Conservation (phyloP, 1,139 yeast species). For the Kodamaea anthophila region DNA sequence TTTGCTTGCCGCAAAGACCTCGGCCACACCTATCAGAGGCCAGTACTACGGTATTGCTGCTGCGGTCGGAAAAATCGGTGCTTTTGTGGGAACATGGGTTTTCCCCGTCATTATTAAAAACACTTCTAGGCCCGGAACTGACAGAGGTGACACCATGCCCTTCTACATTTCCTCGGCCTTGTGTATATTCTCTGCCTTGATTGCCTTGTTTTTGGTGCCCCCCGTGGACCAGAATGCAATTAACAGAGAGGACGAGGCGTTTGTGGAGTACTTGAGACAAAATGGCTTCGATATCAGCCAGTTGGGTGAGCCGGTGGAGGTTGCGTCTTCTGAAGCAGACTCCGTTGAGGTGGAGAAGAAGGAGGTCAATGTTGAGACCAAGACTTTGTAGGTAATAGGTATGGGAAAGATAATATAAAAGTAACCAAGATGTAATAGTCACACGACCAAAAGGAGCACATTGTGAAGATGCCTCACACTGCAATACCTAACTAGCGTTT, state of each 20-base stretch:
- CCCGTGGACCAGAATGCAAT: constrained; percentile 79
- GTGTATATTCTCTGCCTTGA: constrained; percentile 63
- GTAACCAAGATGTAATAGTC: constrained; percentile 1
- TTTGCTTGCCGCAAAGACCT: constrained; percentile 76
- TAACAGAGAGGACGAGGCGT: constrained; percentile 66
- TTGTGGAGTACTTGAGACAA: constrained; percentile 54
- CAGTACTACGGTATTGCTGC: constrained; percentile 89
- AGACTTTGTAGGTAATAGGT: background rate
- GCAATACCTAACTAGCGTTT: too few species aligned
- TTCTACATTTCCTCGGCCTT: constrained; percentile 77
- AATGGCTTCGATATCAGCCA: constrained; percentile 55
- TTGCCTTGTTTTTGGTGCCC: constrained; percentile 71
- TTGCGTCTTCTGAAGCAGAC: constrained; percentile 1
- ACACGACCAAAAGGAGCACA: too few species aligned
- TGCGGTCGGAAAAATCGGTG: constrained; percentile 86
- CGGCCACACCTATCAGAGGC: constrained; percentile 85
- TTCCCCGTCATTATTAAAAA: constrained; percentile 66
- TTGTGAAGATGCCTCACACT: too few species aligned
- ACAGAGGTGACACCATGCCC: constrained; percentile 63
- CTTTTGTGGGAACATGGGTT: constrained; percentile 83
- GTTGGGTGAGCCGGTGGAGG: constrained; percentile 31
- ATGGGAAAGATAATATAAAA: background rate
- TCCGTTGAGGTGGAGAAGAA: constrained; percentile 5
- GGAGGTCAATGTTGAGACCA: constrained; percentile 5
- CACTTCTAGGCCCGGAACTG: constrained; percentile 33